A percentile compares a stretch with the other conserved stretches of the same genome.
These are phyloP conservation scores for Manihot esculenta DNA, from an alignment of 441 rosid species.

Conservation along the genomic window DNA sequence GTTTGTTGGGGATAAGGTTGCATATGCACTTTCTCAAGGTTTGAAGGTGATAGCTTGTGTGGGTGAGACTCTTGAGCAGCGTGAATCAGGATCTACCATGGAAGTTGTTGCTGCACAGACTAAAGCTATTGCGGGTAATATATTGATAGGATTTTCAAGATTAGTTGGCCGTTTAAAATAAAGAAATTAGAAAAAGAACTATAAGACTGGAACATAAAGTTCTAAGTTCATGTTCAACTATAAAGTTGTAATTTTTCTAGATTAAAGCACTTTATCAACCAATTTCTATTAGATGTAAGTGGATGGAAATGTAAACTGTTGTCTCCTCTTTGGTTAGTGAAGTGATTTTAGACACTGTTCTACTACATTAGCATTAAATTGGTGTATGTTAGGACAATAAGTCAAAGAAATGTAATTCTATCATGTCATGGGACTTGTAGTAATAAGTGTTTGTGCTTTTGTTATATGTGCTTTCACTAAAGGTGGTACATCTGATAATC, in stretches of 20 bases:
- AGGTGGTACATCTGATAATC: too few species aligned
- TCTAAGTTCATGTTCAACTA: too few species aligned
- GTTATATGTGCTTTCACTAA: not conserved
- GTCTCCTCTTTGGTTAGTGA: not conserved
- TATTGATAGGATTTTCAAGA: not conserved
- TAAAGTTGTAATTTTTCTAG: not conserved
- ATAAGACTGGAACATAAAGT: too few species aligned
- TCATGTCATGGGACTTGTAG: too few species aligned
- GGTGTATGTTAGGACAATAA: not conserved
- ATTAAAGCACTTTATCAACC: not conserved
- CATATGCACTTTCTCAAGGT: conserved; percentile 62
- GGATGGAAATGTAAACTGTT: not conserved
- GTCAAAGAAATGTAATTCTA: too few species aligned
- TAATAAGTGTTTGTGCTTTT: too few species aligned
- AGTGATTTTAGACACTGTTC: not conserved
- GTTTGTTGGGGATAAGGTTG: conserved; percentile 77
- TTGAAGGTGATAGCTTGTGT: conserved; percentile 74
- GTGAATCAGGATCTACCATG: conserved; percentile 65
- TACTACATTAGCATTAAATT: not conserved
- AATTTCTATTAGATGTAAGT: not conserved
- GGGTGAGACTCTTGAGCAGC: conserved; percentile 75
- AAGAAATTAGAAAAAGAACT: not conserved
- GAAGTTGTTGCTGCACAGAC: conserved; percentile 72
- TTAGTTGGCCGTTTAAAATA: not conserved
- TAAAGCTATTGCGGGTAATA: conserved; percentile 58